Evolutionary conservation across 2,329 filamentous ascomycete genomes (phyloP).

Genomic region (Pseudogymnoascus sp.): DNA sequence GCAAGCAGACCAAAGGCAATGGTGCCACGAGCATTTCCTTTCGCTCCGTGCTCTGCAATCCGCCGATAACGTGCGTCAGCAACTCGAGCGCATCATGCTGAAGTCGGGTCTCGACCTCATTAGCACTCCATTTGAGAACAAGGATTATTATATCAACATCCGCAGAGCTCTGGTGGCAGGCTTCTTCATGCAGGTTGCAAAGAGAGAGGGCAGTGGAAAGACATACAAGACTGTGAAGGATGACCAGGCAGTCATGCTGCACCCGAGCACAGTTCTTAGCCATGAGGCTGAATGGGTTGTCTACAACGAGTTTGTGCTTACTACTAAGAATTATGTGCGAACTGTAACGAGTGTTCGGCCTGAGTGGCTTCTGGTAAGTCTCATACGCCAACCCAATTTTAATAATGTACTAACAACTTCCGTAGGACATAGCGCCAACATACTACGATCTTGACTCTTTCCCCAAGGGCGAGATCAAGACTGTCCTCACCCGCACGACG

Average conservation of each 20-base stretch:
- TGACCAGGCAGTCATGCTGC: conserved; percentile 84
- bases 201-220: conserved; percentile 82
- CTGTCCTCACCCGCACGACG: conserved; percentile 47
- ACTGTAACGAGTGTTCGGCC: conserved; percentile 86
- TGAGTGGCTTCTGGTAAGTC: conserved; percentile 82
- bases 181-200: conserved; percentile 99
- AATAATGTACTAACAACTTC: conserved; percentile 26
- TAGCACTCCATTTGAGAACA: conserved; percentile 85
- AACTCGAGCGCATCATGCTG: conserved; percentile 96
- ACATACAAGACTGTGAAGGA: conserved; percentile 95
- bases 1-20: conserved; percentile 69
- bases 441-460: conserved; percentile 87
- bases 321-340: conserved; percentile 95
- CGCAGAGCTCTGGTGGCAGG: conserved; percentile 83
- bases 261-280: conserved; percentile 83
- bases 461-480: conserved; percentile 78
- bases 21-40: conserved; percentile 96
- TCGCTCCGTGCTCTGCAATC: conserved; percentile 81
- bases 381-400: conserved; percentile 11
- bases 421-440: conserved; percentile 78
- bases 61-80: conserved; percentile 85
- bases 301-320: conserved; percentile 97
- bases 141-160: conserved; percentile 98
- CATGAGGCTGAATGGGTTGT: conserved; percentile 93
- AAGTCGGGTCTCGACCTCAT: conserved; percentile 76